These are phyloP conservation scores for Collybiopsis confluens DNA, from an alignment of 768 basidiomycete genomes.

Conservation along the genomic window DNA sequence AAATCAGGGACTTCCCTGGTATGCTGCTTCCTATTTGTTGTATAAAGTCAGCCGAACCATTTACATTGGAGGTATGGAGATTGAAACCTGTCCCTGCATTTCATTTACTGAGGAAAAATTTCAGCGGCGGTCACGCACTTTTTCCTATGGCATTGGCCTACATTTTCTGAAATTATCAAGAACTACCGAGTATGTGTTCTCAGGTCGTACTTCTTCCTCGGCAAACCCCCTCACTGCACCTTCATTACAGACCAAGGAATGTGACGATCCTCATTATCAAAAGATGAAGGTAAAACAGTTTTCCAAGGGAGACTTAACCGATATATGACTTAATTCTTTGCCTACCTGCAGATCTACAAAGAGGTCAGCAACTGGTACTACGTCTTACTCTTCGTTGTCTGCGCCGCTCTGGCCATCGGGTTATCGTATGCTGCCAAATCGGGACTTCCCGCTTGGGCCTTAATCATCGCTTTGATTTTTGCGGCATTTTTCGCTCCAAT, in stretches of 20 bases:
- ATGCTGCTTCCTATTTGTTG: conserved; percentile 39
- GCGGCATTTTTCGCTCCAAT: conserved; percentile 42
- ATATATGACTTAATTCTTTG: not conserved
- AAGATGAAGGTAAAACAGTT: conserved; percentile 28
- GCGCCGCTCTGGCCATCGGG: conserved; percentile 27
- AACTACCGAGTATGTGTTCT: conserved; percentile 16
- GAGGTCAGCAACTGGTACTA: conserved; percentile 35
- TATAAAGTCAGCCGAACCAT: conserved; percentile 32
- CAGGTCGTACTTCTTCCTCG: too few species aligned
- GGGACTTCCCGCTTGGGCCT: conserved; percentile 33
- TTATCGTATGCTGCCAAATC: conserved; percentile 31
- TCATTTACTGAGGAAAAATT: not conserved
- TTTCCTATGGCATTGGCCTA: conserved; percentile 42
- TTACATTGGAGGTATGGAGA: conserved; percentile 31
- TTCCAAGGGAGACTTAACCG: not conserved
- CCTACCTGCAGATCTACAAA: conserved; percentile 22
- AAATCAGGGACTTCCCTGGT: conserved; percentile 33
- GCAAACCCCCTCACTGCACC: not conserved
- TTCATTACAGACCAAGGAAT: conserved; percentile 30
- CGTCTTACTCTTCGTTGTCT: conserved; percentile 24
- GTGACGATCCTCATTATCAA: conserved; percentile 31
- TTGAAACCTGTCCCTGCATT: not conserved
- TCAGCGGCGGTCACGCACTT: conserved; percentile 42
- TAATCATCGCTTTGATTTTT: conserved; percentile 41
- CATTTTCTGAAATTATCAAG: conserved; percentile 32